phyloP scores from a whole-genome alignment of 306 rosid genomes.

The Sphenostylis stenocarpa region DNA sequence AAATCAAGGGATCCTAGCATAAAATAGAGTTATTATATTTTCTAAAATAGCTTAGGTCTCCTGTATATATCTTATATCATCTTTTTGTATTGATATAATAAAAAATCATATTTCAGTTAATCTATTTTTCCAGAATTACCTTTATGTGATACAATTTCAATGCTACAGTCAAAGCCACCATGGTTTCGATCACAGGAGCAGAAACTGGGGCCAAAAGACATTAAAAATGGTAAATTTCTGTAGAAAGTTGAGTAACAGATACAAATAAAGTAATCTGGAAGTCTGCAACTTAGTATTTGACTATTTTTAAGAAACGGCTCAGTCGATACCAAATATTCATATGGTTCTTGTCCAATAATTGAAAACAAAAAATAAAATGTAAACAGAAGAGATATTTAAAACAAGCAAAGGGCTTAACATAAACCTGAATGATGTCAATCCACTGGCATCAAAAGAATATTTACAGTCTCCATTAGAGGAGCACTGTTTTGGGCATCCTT shows the following conservation, averaged over 20 bases:
- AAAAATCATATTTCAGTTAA: too few relatives aligned
- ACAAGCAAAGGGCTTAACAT: conserved; percentile 25
- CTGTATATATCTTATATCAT: too few relatives aligned
- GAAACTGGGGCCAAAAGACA: conserved; percentile 56
- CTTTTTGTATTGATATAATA: too few relatives aligned
- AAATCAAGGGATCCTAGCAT: too few relatives aligned
- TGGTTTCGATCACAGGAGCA: conserved; percentile 90
- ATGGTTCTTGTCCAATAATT: not conserved
- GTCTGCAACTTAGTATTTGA: not conserved
- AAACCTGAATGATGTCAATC: conserved; percentile 86
- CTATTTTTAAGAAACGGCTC: not conserved
- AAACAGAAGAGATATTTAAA: conserved; percentile 18
- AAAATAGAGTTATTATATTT: too few relatives aligned
- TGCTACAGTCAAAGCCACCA: conserved; percentile 96
- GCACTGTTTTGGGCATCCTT: conserved; percentile 90
- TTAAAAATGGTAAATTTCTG: conserved; percentile 1
- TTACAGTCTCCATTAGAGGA: conserved; percentile 79
- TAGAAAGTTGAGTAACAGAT: conserved; percentile 12
- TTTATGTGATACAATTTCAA: conserved; percentile 74
- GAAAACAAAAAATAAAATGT: conserved; percentile 17
- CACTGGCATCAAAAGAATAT: conserved; percentile 72
- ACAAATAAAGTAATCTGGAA: conserved; percentile 11
- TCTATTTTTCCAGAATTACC: too few relatives aligned
- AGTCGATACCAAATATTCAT: not conserved
- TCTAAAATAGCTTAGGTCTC: too few relatives aligned